Base-by-base conservation (phyloP, 2,329 filamentous ascomycete species). In the Microascus cirrosus region DNA sequence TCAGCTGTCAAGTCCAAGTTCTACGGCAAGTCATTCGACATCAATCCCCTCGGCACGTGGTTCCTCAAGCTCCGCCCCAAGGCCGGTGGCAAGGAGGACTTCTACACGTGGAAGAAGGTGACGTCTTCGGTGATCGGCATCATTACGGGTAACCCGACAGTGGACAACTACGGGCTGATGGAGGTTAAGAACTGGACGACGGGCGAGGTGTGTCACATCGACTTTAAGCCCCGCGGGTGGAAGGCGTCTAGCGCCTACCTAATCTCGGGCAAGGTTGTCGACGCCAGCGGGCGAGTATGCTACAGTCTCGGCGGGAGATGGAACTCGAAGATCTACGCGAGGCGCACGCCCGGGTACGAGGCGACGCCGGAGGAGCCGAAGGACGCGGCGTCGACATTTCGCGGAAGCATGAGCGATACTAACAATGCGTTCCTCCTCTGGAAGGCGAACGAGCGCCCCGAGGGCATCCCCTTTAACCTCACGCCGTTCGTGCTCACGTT, bases 101-200 rank as follows among this genome's bases (percentile, higher is more conserved):
- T 96, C 1, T 99, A 95, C 72, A 96, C 93, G 0, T 99, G 94
- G 94, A 97, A 96, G 74, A 99, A 99, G 74, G 91, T 96, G 20
- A 97, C 92, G 1, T 94, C 91, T 1, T 95, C 92, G 1, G 94
- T 99, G n/a, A 86, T 97, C 60, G 94, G 94, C 59, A 99, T 99
- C 71, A 96, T 99, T 66, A 97, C 93, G 0, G 94, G 94, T 54
- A 96, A 90, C 65, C 94, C 94, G 0, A 89, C 89, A 0, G 89
- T 99, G n/a, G 94, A 99, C 74, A 96, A 99, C 71, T 97, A 97
- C 69, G 94, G 94, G 1, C 79, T 86, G 0, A 97, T 99, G 90
- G 91, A 96, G 69, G 86, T 99, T 71, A 96, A 91, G 76, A 99
- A 99, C 73, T 93, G 89, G 86, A 95, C 86, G 0, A 99, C 93